Base-by-base conservation (phyloP, 495 filamentous ascomycete species). In the Amniculicola lignicola region DNA sequence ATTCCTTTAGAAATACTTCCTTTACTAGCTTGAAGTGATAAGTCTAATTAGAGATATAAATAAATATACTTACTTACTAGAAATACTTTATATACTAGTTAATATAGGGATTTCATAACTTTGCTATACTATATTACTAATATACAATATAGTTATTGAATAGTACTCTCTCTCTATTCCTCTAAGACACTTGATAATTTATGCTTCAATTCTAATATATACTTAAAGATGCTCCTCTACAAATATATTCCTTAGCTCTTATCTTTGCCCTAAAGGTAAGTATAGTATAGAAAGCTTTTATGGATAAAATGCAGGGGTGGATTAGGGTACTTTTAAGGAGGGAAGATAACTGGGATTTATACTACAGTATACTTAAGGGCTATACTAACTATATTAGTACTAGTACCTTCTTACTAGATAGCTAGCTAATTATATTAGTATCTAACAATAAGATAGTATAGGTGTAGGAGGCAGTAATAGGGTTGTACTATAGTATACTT, bases 1-100 rank as follows among this genome's bases (percentile, higher is more conserved):
- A 5, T 79, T 79, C 27, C 54, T 78, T 12, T 23, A 59, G 46
- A 27, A 64, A 47, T 66, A 78, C 58, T 69, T 79, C 33, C 65
- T 80, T n/a, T 65, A 70, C 54, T 77, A 67, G 74, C 23, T 77
- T 16, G 72, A 78, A 66, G 71, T 62, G 21, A 54, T 76, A 47
- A 63, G 66, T 46, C 52, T 72, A 24, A n/a, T 75, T 23, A 70
- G 69, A 51, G 16, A 53, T 36, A 40, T 40, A 40, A 18, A 40
- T 18, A 40, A 40, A 18, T 40, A 18, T 40, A 18, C 16, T 40
- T 40, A 9, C 15, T 40, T 40, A 18, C 37, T 40, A 40, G 15
- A 40, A 40, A 40, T 18, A 18, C 37, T 40, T 9, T 40, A 18
- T 40, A 40, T 5, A 18, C 37, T 40, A 18, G 37, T 40, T 40